Evolutionary conservation across 176 grass and related monocot species (phyloP), one percentile per base, ranked within the genome.

Genomic region (Carex kokanica): DNA sequence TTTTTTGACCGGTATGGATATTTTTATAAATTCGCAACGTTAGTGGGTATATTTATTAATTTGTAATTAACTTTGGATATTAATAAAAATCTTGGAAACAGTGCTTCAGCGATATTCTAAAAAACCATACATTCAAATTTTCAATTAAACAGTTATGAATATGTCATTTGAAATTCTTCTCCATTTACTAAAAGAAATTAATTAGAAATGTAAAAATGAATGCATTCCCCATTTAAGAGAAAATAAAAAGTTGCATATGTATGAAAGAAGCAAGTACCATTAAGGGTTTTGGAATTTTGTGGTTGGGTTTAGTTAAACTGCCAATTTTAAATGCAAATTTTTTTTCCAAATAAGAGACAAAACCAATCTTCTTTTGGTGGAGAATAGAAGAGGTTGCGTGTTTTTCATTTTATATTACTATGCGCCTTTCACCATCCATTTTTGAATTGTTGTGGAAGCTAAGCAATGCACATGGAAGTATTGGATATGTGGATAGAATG

Each of bases 371-470:
- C 16, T 55, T 78, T 78, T 16, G 24, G 49, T 24, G 8, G 1
- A 74, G 34, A 51, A 77, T 17, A 17, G 6, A 77, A 32, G 12
- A 55, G 47, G 47, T 53, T 53, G 73, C 67, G 67, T 71, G 73
- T 34, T 32, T 31, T 54, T 29, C 3, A 27, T 78, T 81, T 81
- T 52, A 79, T 31, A 4, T 88, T 20, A 12, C 25, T 16, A 47
- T 61, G 34, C 56, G 25, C 56, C 78, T 38, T 43, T 75, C 54
- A 79, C 41, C 29, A 64, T 31, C 53, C 53, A 16, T 31, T 78
- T 41, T 45, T 41, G 2, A 17, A 54, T 64, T 72, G 54, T 87
- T 83, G 6, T 73, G 12, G 61, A 85, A 79, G 60, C 83, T 52
- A 77, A 79, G 12, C 34, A 41, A 85, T 59, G 59, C 47, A 69